Evolutionary conservation across 2,329 filamentous ascomycete genomes (phyloP).

Genomic region (Chaetoscypha palmicola): DNA sequence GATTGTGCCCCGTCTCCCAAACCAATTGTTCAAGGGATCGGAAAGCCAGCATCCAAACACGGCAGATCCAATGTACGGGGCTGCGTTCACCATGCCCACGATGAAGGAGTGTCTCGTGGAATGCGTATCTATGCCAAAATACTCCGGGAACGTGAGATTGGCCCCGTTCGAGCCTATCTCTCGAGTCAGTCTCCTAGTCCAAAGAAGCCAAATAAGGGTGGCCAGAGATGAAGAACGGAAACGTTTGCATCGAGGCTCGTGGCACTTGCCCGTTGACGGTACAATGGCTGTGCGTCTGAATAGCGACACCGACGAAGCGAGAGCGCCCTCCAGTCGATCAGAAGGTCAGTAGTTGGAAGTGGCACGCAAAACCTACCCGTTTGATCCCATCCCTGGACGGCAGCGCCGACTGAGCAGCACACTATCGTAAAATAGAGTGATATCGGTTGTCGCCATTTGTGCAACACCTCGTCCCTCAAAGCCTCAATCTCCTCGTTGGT

Average conservation of each 20-base stretch:
- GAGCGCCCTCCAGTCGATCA: no score
- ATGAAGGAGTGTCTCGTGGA: slow-evolving; percentile 10
- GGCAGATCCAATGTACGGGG: slow-evolving; percentile 44
- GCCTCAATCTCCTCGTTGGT: slow-evolving; percentile 51
- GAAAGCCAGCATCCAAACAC: slow-evolving; percentile 57
- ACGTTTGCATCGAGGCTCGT: no score
- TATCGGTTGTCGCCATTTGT: slow-evolving; percentile 60
- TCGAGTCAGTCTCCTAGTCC: neutral
- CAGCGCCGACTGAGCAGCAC: slow-evolving; percentile 60
- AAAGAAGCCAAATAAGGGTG: no score
- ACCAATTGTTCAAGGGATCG: slow-evolving; percentile 60
- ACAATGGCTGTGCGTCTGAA: no score
- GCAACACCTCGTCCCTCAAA: slow-evolving; percentile 54
- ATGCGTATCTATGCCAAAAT: slow-evolving; percentile 43
- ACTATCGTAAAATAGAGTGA: slow-evolving; percentile 60
- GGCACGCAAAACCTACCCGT: slow-evolving; percentile 22
- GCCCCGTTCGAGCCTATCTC: slow-evolving; percentile 41
- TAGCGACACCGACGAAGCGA: no score
- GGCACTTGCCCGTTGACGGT: no score
- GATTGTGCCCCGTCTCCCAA: slow-evolving; percentile 61
- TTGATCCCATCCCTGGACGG: slow-evolving; percentile 42
- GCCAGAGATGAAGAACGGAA: no score
- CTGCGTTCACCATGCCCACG: slow-evolving; percentile 60
- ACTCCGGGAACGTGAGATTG: slow-evolving; percentile 35
- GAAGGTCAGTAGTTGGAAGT: no score